A percentile compares a stretch with the other conserved stretches of the same genome.
Conservation (phyloP, 805 yeast species). For the Saccharomyces mikatae region DNA sequence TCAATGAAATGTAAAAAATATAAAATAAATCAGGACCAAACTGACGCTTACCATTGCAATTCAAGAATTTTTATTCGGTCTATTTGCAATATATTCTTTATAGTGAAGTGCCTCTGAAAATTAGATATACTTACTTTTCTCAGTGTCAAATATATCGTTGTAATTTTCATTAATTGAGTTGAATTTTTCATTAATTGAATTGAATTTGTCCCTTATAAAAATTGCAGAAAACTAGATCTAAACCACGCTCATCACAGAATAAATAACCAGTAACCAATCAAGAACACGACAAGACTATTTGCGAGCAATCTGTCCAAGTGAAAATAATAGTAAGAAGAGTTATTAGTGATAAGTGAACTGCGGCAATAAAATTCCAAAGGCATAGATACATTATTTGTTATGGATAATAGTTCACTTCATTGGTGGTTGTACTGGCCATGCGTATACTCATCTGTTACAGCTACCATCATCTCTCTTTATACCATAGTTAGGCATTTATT, state of each 20-base stretch:
- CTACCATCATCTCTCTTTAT: conserved; percentile 36
- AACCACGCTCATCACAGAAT: background rate
- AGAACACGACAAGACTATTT: background rate
- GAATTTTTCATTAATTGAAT: background rate
- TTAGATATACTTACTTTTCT: background rate
- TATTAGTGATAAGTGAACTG: background rate
- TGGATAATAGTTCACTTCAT: conserved; percentile 8
- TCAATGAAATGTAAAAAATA: background rate
- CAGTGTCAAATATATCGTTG: background rate
- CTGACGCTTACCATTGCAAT: background rate
- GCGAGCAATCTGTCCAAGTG: background rate
- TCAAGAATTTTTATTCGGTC: background rate
- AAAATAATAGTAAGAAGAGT: background rate
- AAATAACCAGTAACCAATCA: background rate
- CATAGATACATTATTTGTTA: background rate
- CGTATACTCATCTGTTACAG: conserved; percentile 15
- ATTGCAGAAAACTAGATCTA: background rate
- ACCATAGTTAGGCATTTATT: conserved; percentile 47
- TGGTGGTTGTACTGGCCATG: conserved; percentile 22
- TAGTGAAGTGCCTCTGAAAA: background rate
- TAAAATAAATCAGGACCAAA: background rate
- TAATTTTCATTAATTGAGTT: background rate
- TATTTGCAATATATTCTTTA: background rate
- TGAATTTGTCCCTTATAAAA: background rate
- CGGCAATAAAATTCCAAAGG: background rate